A percentile compares a stretch with the other conserved stretches of the same genome.
These are phyloP conservation scores for Domatiomyces globalis DNA, from an alignment of 2,329 filamentous ascomycete genomes.

Conservation along the genomic window DNA sequence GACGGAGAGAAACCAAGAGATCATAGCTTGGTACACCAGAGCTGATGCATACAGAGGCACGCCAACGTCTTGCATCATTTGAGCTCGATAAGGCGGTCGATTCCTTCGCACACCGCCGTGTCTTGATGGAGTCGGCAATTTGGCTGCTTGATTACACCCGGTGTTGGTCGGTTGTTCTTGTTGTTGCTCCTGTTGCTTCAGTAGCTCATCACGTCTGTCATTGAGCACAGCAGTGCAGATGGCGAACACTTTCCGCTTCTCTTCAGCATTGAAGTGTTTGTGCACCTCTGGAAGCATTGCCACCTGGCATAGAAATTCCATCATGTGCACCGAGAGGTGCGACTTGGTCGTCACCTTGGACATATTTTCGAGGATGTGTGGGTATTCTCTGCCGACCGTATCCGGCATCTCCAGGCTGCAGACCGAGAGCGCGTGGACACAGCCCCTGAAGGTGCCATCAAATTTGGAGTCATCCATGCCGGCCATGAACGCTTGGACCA, in stretches of 20 bases:
- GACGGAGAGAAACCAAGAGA: constrained; percentile 90
- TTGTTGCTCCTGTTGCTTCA: neutral
- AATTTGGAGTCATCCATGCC: constrained; percentile 58
- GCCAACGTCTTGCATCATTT: constrained; percentile 47
- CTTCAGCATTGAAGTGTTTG: constrained; percentile 77
- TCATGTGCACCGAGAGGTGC: constrained; percentile 79
- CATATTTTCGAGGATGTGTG: constrained; percentile 82
- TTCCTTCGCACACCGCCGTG: constrained; percentile 13
- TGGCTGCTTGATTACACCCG: constrained; percentile 13
- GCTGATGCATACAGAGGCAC: constrained; percentile 88
- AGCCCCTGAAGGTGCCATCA: constrained; percentile 78
- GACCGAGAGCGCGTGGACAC: constrained; percentile 86
- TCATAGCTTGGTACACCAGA: constrained; percentile 85
- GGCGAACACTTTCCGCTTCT: constrained; percentile 86
- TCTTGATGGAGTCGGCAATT: constrained; percentile 14
- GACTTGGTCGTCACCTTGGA: constrained; percentile 90
- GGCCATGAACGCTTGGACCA: constrained; percentile 71
- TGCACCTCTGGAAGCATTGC: constrained; percentile 74
- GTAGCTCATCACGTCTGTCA: constrained; percentile 52
- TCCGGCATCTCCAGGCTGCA: constrained; percentile 89
- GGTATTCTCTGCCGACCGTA: constrained; percentile 71
- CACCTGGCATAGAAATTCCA: constrained; percentile 86
- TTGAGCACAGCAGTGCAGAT: constrained; percentile 91
- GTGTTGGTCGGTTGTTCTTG: constrained; percentile 19
- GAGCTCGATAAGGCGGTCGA: constrained; percentile 19